These are phyloP conservation scores for Exophiala oligosperma DNA, from an alignment of 2,329 filamentous ascomycete species.

Conservation along the genomic window DNA sequence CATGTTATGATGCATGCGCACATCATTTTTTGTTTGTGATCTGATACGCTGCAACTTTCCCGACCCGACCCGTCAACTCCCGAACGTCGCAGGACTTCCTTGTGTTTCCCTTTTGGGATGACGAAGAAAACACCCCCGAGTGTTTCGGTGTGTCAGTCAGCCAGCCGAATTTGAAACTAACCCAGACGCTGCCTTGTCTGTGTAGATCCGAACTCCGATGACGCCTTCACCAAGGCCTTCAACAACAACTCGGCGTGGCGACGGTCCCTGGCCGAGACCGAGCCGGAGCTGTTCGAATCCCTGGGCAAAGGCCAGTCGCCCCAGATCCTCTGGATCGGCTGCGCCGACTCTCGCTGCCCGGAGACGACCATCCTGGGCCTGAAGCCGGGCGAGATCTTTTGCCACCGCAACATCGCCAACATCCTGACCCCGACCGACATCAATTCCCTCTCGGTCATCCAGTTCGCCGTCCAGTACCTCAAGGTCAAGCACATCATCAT, in stretches of 20 bases:
- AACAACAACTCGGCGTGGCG: slow-evolving; percentile 30
- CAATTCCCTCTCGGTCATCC: slow-evolving; percentile 72
- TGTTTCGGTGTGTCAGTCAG: no score
- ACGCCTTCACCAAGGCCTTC: slow-evolving; percentile 28
- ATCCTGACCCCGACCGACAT: slow-evolving; percentile 74
- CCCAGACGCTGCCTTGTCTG: not conserved
- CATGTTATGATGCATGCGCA: no score
- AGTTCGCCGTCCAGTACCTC: slow-evolving; percentile 73
- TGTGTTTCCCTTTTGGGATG: not conserved
- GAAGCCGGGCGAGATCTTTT: slow-evolving; percentile 81
- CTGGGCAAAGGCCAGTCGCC: slow-evolving; percentile 66
- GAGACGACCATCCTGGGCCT: slow-evolving; percentile 75
- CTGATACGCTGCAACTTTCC: no score
- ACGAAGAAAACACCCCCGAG: not conserved
- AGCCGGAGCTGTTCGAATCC: slow-evolving; percentile 71
- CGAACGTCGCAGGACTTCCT: no score
- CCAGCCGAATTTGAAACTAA: not conserved
- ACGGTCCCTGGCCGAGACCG: slow-evolving; percentile 27
- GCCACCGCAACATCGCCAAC: slow-evolving; percentile 90
- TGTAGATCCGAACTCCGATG: not conserved
- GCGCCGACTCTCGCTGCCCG: slow-evolving; percentile 80
- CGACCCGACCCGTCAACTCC: no score
- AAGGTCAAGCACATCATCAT: slow-evolving; percentile 65
- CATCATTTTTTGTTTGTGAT: not conserved
- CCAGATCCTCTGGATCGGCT: slow-evolving; percentile 75